Base-by-base conservation (phyloP, 441 rosid species). In the Sinapis alba region DNA sequence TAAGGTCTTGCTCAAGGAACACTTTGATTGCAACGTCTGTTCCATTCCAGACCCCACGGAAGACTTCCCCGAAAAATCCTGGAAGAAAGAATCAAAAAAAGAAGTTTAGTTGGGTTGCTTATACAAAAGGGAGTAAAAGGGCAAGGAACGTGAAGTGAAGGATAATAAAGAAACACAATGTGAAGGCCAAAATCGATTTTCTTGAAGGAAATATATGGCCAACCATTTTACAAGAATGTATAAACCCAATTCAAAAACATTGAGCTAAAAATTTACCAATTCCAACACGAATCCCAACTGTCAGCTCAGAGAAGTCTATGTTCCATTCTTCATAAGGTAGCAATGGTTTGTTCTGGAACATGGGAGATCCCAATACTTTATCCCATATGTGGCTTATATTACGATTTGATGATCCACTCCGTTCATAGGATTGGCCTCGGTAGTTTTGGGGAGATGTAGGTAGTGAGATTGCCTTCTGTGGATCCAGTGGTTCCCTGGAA, bases 21-120 rank as follows among this genome's bases (percentile, higher is more conserved):
- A 94, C 94, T 88, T 97, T 97, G 80, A 92, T 89, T 19, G 99
- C 99, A 30, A 97, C 99, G 51, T 97, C 98, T 56, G 97, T 97
- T 79, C 99, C 99, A 73, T 92, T 94, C 99, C 99, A 97, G 50
- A 89, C 63, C 11, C 99, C 99, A 53, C 58, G 26, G 58, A 53
- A 53, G 26, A 53, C 58, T 53, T 53, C 58, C 20, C 58, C 58
- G n/a, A 53, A 36, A 64, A 90, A 94, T 53, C 99, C 99, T 94
- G 72, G 23, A 71, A 43, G 18, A 4, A 65, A 56, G 36, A 53
- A 20, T 53, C 0, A 19, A 53, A 16, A 32, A 47, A 34, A 24
- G n/a, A 62, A 21, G 34, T 62, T 62, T 32, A 53, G 23, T 21
- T 23, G 50, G 54, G 9, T 16, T 38, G 41, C 63, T 71, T 32